Evolutionary conservation across 2,329 filamentous ascomycete genomes (phyloP).

Genomic region (Fusarium anguioides): DNA sequence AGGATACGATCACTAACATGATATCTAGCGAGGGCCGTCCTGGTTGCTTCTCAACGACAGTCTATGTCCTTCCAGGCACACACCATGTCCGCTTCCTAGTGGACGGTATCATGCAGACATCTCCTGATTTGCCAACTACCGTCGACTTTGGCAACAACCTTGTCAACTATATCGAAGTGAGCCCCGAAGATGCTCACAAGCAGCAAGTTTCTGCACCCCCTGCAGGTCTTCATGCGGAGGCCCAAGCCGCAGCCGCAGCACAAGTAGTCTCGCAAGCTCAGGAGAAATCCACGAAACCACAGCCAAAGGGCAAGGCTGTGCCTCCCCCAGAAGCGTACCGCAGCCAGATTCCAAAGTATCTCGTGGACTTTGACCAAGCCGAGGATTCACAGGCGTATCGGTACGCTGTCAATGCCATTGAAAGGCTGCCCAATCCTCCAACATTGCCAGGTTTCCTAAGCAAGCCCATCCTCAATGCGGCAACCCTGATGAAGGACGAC

Average conservation of each 20-base stretch:
- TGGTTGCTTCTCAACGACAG: slow-evolving; percentile 77
- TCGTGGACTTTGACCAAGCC: slow-evolving; percentile 85
- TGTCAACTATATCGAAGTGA: slow-evolving; percentile 98
- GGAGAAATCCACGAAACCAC: slow-evolving; percentile 29
- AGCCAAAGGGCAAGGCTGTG: slow-evolving; percentile 65
- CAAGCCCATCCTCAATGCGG: slow-evolving; percentile 93
- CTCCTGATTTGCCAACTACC: slow-evolving; percentile 87
- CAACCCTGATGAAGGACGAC: slow-evolving; percentile 94
- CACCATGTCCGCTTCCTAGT: slow-evolving; percentile 98
- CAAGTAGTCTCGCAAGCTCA: slow-evolving; percentile 12
- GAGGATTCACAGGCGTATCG: slow-evolving; percentile 82
- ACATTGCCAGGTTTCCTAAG: slow-evolving; percentile 89
- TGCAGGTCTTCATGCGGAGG: slow-evolving; percentile 46
- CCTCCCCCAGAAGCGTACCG: slow-evolving; percentile 72
- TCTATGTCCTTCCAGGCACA: slow-evolving; percentile 90
- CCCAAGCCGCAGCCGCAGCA: slow-evolving; percentile 18
- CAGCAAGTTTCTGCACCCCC: slow-evolving; percentile 47
- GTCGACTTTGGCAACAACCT: slow-evolving; percentile 98
- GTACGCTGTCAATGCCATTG: slow-evolving; percentile 78
- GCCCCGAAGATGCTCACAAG: slow-evolving; percentile 71
- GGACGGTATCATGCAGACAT: slow-evolving; percentile 92
- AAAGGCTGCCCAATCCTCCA: slow-evolving; percentile 85
- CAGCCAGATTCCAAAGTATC: slow-evolving; percentile 81
- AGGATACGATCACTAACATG: slow-evolving; percentile 32
- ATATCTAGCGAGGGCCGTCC: slow-evolving; percentile 62